Evolutionary conservation across 306 rosid genomes (phyloP).

Genomic region (Corylus avellana): DNA sequence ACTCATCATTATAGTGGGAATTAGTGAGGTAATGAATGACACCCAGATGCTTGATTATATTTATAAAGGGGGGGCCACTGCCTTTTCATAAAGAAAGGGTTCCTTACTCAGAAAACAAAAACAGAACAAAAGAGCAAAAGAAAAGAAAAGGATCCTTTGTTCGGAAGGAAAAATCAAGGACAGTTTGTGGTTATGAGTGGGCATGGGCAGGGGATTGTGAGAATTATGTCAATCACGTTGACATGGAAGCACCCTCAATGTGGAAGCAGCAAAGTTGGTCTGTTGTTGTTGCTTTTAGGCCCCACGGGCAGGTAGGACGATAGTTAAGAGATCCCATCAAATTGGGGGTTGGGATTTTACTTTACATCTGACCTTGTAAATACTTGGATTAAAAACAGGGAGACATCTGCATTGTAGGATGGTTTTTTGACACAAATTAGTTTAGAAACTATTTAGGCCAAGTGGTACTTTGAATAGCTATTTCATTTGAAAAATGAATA

Average conservation of each 20-base stretch:
- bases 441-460: background rate
- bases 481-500: too few relatives aligned
- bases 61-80: background rate
- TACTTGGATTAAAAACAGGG: background rate
- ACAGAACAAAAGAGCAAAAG: too few relatives aligned
- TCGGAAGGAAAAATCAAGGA: background rate
- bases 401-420: background rate
- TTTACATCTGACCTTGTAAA: background rate
- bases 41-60: background rate
- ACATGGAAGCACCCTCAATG: background rate
- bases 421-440: background rate
- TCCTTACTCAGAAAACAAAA: background rate
- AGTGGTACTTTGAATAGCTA: too few relatives aligned
- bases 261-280: constrained; percentile 21
- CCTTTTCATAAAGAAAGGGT: background rate
- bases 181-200: background rate
- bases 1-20: background rate
- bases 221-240: background rate
- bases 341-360: too few relatives aligned
- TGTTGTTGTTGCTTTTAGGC: constrained; percentile 3
- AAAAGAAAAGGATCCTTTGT: background rate
- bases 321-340: constrained; percentile 7
- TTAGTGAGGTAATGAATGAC: background rate
- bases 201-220: background rate
- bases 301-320: background rate